A percentile compares a stretch with the other conserved stretches of the same genome.
Conservation (phyloP, 1,139 yeast genomes). For the Sugiyamaella pinicola region DNA sequence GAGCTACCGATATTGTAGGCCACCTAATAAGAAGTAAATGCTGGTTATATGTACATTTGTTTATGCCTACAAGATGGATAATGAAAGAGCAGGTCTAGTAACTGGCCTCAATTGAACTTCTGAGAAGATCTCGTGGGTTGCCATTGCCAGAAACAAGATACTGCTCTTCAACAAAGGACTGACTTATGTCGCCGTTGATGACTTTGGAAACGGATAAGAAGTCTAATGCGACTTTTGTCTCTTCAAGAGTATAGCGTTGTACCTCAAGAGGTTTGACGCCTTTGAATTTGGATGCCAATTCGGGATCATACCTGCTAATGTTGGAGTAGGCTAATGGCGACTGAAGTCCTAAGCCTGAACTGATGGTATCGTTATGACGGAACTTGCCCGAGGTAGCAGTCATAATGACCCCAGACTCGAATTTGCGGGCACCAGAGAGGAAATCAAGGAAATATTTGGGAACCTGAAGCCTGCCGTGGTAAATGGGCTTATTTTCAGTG, state of each 20-base stretch:
- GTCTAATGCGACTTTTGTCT: constrained; percentile 55
- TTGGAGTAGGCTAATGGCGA: constrained; percentile 58
- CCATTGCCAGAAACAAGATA: constrained; percentile 75
- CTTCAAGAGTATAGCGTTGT: constrained; percentile 54
- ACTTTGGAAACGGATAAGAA: constrained; percentile 61
- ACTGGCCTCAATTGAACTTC: constrained; percentile 42
- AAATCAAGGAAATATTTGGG: constrained; percentile 61
- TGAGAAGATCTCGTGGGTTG: constrained; percentile 68
- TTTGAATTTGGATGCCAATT: constrained; percentile 54
- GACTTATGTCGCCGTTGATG: constrained; percentile 48
- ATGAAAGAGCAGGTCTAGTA: neutral
- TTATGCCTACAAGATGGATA: neutral
- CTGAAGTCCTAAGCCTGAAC: constrained; percentile 59
- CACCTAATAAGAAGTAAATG: constrained; percentile 1
- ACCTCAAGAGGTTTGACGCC: constrained; percentile 55
- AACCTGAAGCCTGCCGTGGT: constrained; percentile 65
- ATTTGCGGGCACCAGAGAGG: constrained; percentile 54
- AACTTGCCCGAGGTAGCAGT: constrained; percentile 58
- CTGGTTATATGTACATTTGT: constrained; percentile 10
- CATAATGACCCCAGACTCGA: constrained; percentile 63
- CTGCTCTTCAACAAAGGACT: constrained; percentile 52
- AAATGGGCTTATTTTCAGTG: constrained; percentile 58
- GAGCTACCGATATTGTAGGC: neutral
- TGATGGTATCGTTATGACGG: constrained; percentile 55
- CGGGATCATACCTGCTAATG: constrained; percentile 54